These are phyloP conservation scores for Ogataea naganishii DNA, from an alignment of 805 yeast species.

Conservation along the genomic window DNA sequence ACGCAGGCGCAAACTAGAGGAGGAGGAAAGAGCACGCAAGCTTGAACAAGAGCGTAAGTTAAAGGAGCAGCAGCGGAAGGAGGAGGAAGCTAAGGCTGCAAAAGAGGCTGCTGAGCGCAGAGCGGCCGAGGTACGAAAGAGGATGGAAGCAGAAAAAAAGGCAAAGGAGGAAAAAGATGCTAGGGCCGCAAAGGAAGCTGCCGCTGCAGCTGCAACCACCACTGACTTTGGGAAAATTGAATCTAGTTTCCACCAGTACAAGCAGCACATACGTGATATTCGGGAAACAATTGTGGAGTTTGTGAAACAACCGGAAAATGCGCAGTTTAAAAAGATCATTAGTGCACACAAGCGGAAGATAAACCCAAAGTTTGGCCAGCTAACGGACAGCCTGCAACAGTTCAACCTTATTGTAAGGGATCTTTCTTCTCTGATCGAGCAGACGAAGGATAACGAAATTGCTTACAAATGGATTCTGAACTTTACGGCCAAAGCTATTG, in stretches of 20 bases:
- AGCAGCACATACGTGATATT: constrained; percentile 44
- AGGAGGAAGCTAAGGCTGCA: constrained; percentile 1
- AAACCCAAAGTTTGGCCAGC: constrained; percentile 87
- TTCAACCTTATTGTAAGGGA: constrained; percentile 42
- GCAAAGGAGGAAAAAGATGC: constrained; percentile 12
- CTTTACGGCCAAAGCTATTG: constrained; percentile 75
- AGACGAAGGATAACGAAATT: constrained; percentile 37
- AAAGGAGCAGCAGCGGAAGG: background rate
- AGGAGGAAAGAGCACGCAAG: constrained; percentile 9
- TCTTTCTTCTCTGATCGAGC: constrained; percentile 38
- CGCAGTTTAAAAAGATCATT: constrained; percentile 40
- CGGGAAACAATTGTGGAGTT: constrained; percentile 51
- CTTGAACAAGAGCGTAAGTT: constrained; percentile 4
- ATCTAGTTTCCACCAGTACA: constrained; percentile 36
- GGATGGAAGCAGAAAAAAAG: constrained; percentile 17
- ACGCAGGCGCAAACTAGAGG: constrained; percentile 8
- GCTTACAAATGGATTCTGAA: constrained; percentile 72
- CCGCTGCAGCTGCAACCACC: constrained; percentile 13
- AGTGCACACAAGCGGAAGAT: constrained; percentile 63
- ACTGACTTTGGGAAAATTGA: constrained; percentile 31
- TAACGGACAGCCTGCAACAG: constrained; percentile 65
- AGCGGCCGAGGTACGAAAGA: constrained; percentile 11
- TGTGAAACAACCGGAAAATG: constrained; percentile 30
- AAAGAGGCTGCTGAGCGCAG: constrained; percentile 7
- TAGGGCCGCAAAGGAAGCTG: constrained; percentile 12